Evolutionary conservation across 805 yeast genomes (phyloP), one percentile per base, ranked within the genome.

Genomic region (Spathaspora arborariae): DNA sequence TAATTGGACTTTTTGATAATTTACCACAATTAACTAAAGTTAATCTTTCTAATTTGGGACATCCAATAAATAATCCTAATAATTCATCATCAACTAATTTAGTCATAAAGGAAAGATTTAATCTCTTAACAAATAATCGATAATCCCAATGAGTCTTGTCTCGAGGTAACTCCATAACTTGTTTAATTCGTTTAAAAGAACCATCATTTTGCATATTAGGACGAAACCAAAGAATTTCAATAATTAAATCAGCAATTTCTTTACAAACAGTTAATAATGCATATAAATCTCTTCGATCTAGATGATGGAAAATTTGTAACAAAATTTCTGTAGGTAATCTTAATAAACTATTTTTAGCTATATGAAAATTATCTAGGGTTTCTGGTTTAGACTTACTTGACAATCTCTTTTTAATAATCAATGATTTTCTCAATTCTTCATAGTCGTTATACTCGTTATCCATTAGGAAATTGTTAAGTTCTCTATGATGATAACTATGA

Each of bases 151-250:
- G 75, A 1, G 88, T 81, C 35, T 65, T 57, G 4, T 51, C 59
- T 45, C 72, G 64, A 16, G 81, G 79, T 39, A 68, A 68, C 44
- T 55, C 57, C 76, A 85, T 76, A 38, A 88, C 80, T 39, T 71
- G 67, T 41, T 77, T 69, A 42, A 90, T 76, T 50, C 78, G 78
- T 39, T 65, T 64, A 52, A 81, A 77, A 2, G 82, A 72, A 2
- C 60, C 49, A 40, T 72, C 74, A 49, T 74, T 72, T 51, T 76
- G 79, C 63, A 88, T 74, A 38, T 79, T 79, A 2, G 97, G 97
- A 49, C 98, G 78, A 60, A 88, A 87, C 95, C 97, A 91, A 24
- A 91, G 69, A 37, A 84, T 74, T 56, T 88, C 96, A 9, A 89
- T 81, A 11, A 87, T 81, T 37, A 87, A 71, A 53, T 81, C 79